Base-by-base conservation (phyloP, 176 grass and related monocot species). In the Aegilops umbellulata region DNA sequence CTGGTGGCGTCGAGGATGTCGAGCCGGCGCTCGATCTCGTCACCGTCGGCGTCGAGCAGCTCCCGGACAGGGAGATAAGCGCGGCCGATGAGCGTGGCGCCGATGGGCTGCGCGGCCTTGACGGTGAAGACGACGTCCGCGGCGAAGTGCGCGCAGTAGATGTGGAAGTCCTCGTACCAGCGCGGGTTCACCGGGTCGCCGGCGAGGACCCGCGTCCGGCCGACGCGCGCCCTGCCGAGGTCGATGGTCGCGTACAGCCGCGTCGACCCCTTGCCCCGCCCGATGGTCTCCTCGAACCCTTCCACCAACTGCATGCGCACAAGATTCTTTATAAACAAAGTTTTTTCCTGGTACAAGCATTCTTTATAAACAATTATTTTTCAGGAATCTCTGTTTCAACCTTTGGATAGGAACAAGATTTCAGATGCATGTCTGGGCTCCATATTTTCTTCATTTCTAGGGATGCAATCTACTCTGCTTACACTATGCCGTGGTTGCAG, bases 81-180 rank as follows among this genome's bases (percentile, higher is more conserved):
- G 67, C 94, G 89, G 62, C 97, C 97, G 76, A 99, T 80, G 81
- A 99, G 88, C 70, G 85, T 76, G 82, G 97, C 97, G 80, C 97
- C 74, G 60, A 99, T 85, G 44, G 94, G 41, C 51, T 93, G 88
- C 74, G 91, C 88, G 4, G 77, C 69, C 88, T 99, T 99, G 86
- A 99, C 86, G 34, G 97, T 91, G 90, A 99, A 94, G 26, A 96
- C 90, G 65, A 99, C 65, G 79, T 91, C 41, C 32, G 92, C 34
- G 29, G 92, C 92, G 92, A 88, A 89, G 85, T 99, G 94, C 1
- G 97, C 97, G 70, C 97, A 99, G 88, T 99, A 96, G 65, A 99
- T 96, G 88, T 92, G 97, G 87, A 99, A 99, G 25, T 79, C 82
- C 81, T 99, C 94, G 71, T 95, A 94, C 97, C 97, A 99, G 23